Conservation (phyloP, 192 early-diverging fungal species). For the Dispira simplex region DNA sequence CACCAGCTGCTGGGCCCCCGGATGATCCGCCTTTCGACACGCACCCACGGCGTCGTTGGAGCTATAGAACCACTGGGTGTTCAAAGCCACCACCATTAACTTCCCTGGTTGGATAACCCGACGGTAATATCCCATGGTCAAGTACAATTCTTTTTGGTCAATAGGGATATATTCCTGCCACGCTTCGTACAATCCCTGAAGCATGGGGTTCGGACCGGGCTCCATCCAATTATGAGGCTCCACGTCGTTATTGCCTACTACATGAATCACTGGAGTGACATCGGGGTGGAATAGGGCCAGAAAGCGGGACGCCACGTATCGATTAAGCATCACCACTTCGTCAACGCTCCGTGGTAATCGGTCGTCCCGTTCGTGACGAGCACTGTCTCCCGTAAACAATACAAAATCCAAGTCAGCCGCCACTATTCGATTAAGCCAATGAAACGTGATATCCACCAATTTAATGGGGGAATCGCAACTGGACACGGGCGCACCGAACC, state of each 20-base stretch:
- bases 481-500: slow-evolving; percentile 32
- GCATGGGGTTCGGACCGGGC: slow-evolving; percentile 30
- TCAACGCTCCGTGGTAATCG: slow-evolving; percentile 37
- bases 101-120: slow-evolving; percentile 18
- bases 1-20: slow-evolving; percentile 43
- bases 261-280: slow-evolving; percentile 26
- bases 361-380: slow-evolving; percentile 52
- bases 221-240: slow-evolving; percentile 50
- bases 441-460: slow-evolving; percentile 35
- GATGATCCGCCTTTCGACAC: slow-evolving; percentile 34
- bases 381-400: slow-evolving; percentile 55
- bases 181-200: slow-evolving; percentile 28
- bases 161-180: slow-evolving; percentile 44
- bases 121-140: slow-evolving; percentile 46
- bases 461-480: slow-evolving; percentile 43
- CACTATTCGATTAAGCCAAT: slow-evolving; percentile 29
- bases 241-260: slow-evolving; percentile 55
- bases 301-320: slow-evolving; percentile 3
- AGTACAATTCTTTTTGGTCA: slow-evolving; percentile 41
- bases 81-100: slow-evolving; percentile 42
- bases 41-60: slow-evolving; percentile 51
- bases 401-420: slow-evolving; percentile 45
- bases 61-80: slow-evolving; percentile 58
- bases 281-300: neutral
- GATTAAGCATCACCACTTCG: slow-evolving; percentile 44